phyloP scores from a whole-genome alignment of 495 filamentous ascomycete genomes.

The Xylaria castorea region DNA sequence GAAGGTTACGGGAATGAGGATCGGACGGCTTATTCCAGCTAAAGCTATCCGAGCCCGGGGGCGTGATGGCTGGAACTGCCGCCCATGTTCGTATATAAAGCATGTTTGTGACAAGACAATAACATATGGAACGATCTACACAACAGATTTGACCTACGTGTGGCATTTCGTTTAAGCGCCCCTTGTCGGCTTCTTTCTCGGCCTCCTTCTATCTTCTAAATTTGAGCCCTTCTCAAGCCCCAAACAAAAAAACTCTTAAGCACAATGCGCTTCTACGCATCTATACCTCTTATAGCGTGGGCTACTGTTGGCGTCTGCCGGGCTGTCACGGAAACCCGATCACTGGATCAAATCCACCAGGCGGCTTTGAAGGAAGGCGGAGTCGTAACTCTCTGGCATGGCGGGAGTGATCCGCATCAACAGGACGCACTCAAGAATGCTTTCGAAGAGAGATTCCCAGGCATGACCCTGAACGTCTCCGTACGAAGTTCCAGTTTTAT shows the following conservation, averaged over 20 bases:
- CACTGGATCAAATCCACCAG: not conserved
- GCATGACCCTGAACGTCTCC: not conserved
- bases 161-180: not conserved
- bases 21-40: not conserved
- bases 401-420: not conserved
- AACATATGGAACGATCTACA: not conserved
- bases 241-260: not conserved
- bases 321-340: not conserved
- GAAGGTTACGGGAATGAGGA: not conserved
- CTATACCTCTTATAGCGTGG: not conserved
- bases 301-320: not conserved
- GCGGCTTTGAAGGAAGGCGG: not conserved
- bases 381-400: slow-evolving; percentile 3
- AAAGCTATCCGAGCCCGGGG: not conserved
- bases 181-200: not conserved
- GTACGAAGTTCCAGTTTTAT: not conserved
- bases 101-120: not conserved
- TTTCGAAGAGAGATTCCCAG: not conserved
- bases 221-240: not conserved
- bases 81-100: not conserved
- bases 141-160: not conserved
- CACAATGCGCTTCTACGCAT: not conserved
- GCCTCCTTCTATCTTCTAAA: not conserved
- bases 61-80: not conserved
- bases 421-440: not conserved